Base-by-base conservation (phyloP, 345 rosid species). In the Sonneratia alba region DNA sequence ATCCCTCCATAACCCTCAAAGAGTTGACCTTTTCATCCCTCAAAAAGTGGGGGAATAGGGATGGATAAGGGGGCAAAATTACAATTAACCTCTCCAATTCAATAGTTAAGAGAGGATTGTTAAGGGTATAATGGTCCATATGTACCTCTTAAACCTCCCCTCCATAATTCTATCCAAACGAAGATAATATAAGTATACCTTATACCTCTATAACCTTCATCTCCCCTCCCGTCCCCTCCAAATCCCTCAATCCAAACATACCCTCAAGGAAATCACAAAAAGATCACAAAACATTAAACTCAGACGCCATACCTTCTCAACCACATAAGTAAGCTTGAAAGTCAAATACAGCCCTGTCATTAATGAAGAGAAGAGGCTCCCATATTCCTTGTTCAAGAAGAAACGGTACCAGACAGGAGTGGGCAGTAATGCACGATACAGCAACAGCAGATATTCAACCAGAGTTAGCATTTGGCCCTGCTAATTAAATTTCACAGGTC, bases 321-420 rank as follows among this genome's bases (percentile, higher is more conserved):
- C 89, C 66, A 87, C 85, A 81, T 91, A 88, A 19, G 96, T 90
- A 42, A 90, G 89, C 87, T 90, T 90, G 79, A 88, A 88, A 73
- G 96, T 90, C 61, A 90, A 79, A 79, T 90, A 90, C 76, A 90
- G 68, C 69, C 96, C 96, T 1, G 96, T 90, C 93, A 88, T 88
- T 48, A 90, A 73, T 11, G 96, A 90, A 5, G 96, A 90, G 81
- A 90, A 90, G 76, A 90, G 96, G 84, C 91, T 88, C 47, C 96
- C 96, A 24, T 90, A 90, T 75, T 88, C 96, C 79, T 90, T 90
- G 76, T 90, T 88, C 82, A 90, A 83, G 83, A 90, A 90, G 86
- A 90, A 90, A 37, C 96, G 88, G 65, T 90, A 90, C 96, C 96
- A 90, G 19, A 90, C 91, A 24, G 96, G 93, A 38, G 96, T 87